Evolutionary conservation across 177 flowering plant genomes (phyloP).

Genomic region (Vitis hybrid): DNA sequence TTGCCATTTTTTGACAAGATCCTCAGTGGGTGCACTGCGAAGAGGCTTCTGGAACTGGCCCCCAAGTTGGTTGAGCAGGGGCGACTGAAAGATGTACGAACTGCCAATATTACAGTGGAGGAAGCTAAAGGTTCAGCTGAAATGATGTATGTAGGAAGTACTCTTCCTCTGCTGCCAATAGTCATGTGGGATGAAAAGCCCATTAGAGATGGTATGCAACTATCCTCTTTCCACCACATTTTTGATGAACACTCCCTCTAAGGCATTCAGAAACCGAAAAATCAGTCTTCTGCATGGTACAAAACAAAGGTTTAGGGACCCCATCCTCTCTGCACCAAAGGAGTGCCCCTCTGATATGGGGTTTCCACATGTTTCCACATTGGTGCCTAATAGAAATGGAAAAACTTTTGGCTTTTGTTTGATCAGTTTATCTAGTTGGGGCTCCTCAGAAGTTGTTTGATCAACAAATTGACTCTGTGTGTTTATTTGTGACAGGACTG

Average conservation of each 20-base stretch:
- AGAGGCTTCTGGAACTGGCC: slow-evolving; percentile 70
- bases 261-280: no score
- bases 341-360: no score
- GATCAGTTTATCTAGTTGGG: background rate
- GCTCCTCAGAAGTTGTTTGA: background rate
- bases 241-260: background rate
- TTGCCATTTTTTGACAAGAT: slow-evolving; percentile 79
- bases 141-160: slow-evolving; percentile 87
- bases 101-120: slow-evolving; percentile 48
- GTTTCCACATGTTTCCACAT: no score
- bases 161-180: slow-evolving; percentile 74
- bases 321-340: no score
- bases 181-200: slow-evolving; percentile 72
- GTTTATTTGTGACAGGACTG: slow-evolving; percentile 42
- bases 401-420: no score
- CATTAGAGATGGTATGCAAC: slow-evolving; percentile 65
- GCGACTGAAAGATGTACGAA: slow-evolving; percentile 45
- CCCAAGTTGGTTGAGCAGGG: slow-evolving; percentile 71
- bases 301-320: no score
- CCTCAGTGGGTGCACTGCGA: slow-evolving; percentile 79
- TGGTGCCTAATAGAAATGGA: no score
- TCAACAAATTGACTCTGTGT: background rate
- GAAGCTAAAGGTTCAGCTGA: slow-evolving; percentile 71
- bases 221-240: background rate
- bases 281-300: no score